Conservation (phyloP, 2,329 filamentous ascomycete species). For the Botrytis galanthina region DNA sequence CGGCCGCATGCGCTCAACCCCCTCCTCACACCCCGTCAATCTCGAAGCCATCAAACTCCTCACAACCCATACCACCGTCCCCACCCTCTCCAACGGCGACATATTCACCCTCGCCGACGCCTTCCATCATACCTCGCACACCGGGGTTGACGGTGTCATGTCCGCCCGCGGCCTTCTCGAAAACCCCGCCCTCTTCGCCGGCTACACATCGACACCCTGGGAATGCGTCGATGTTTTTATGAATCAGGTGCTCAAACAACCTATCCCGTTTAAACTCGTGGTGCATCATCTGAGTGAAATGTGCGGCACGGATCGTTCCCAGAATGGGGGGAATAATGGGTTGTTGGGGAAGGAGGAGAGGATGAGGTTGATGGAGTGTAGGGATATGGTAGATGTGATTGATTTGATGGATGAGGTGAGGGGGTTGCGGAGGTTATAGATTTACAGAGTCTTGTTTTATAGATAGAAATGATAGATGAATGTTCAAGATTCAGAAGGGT, state of each 20-base stretch:
- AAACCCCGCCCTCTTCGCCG: constrained; percentile 64
- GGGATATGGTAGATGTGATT: constrained; percentile 56
- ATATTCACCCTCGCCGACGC: constrained; percentile 53
- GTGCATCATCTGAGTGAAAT: constrained; percentile 68
- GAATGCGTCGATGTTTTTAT: constrained; percentile 63
- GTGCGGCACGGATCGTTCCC: constrained; percentile 57
- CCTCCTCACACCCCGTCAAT: constrained; percentile 60
- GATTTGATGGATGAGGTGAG: constrained; percentile 58
- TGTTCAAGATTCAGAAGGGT: neutral
- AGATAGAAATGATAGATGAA: neutral
- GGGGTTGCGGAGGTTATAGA: constrained; percentile 20
- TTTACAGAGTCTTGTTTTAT: neutral
- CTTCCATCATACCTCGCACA: neutral
- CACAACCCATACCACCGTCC: neutral
- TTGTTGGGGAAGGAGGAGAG: constrained; percentile 56
- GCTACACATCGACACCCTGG: constrained; percentile 55
- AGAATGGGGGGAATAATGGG: constrained; percentile 50
- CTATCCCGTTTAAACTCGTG: constrained; percentile 61
- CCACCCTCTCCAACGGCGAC: constrained; percentile 61
- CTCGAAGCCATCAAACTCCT: constrained; percentile 54
- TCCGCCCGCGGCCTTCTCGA: constrained; percentile 65
- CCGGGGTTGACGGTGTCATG: constrained; percentile 59
- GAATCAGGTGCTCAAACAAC: constrained; percentile 53
- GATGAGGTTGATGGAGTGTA: constrained; percentile 47
- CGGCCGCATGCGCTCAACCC: constrained; percentile 60